Percentiles rank a stretch among this genome's conserved stretches.
Conservation (phyloP, 306 rosid genomes). For the Cicer arietinum region DNA sequence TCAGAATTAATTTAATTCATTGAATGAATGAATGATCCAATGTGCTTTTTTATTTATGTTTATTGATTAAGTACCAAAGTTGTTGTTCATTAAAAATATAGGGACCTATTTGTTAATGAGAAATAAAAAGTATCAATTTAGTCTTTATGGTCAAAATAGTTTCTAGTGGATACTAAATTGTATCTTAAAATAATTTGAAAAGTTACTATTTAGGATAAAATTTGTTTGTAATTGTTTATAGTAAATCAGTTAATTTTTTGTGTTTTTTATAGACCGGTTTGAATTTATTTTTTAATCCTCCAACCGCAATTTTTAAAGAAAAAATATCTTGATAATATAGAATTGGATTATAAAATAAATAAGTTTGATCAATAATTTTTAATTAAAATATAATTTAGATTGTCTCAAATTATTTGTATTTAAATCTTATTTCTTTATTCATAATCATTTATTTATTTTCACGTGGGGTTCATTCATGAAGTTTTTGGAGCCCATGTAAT, state of each 20-base stretch:
- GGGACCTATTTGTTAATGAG: not conserved
- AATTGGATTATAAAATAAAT: too few relatives aligned
- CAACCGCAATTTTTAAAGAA: too few relatives aligned
- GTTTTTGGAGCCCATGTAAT: constrained; percentile 27
- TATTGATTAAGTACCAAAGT: not conserved
- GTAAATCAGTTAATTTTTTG: too few relatives aligned
- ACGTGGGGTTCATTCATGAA: constrained; percentile 37
- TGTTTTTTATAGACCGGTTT: too few relatives aligned
- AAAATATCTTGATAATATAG: too few relatives aligned
- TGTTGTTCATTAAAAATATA: not conserved
- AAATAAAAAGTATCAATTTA: not conserved
- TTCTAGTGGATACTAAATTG: not conserved
- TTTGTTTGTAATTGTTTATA: too few relatives aligned
- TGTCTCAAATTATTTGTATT: too few relatives aligned
- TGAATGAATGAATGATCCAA: not conserved
- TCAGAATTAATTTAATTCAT: constrained; percentile 32
- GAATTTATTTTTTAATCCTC: too few relatives aligned
- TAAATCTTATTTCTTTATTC: not conserved
- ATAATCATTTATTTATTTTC: not conserved
- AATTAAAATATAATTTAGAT: too few relatives aligned
- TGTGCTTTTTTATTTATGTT: not conserved
- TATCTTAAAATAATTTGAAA: not conserved
- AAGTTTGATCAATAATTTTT: too few relatives aligned
- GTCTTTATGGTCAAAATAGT: not conserved
- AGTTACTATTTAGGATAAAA: too few relatives aligned